Evolutionary conservation across 768 basidiomycete species (phyloP), one percentile per base, ranked within the genome.

Genomic region (Boletus fagicola): DNA sequence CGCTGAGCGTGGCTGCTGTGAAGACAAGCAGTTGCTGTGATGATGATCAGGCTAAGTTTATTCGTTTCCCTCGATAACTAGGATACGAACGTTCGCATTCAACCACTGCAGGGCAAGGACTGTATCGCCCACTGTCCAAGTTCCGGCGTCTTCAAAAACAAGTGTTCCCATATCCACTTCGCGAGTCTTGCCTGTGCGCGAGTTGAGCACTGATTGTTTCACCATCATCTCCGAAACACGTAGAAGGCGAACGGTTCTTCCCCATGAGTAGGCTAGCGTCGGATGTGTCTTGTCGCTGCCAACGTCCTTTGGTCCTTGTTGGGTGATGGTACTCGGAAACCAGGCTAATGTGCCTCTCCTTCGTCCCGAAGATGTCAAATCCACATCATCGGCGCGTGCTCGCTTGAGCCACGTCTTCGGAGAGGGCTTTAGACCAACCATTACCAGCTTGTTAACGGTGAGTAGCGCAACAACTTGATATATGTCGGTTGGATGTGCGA

Each of bases 401-500:
- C 78, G 82, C 66, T 91, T 87, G 66, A 90, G 88, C 94, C 94
- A 98, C 0, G 95, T 99, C 67, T 90, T 86, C 9, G 97, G 92
- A 0, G 84, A 81, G 3, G 97, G 97, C 64, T 92, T 94, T 59
- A 99, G 70, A 6, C 94, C 94, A 11, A 98, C 94, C 36, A 98
- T 82, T 13, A 99, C 90, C 4, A 98, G 77, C 68, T 99, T 99
- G 24, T 86, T 81, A 0, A 92, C 85, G 0, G 97, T 99, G 31
- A 98, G 78, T 46, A 99, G 72, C 0, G 95, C 94, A 33, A 92
- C 82, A 30, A 97, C 75, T 52, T 89, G 81, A 67, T 93, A 92
- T 10, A 74, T 63, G 68, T 98, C 97, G 0, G 90, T 90, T 0
- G 86, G 70, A 74, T 96, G 89, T 1, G 83, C 75, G 0, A 78